Evolutionary conservation across 306 rosid genomes (phyloP), one percentile per base, ranked within the genome.

Genomic region (Rosa rugosa): DNA sequence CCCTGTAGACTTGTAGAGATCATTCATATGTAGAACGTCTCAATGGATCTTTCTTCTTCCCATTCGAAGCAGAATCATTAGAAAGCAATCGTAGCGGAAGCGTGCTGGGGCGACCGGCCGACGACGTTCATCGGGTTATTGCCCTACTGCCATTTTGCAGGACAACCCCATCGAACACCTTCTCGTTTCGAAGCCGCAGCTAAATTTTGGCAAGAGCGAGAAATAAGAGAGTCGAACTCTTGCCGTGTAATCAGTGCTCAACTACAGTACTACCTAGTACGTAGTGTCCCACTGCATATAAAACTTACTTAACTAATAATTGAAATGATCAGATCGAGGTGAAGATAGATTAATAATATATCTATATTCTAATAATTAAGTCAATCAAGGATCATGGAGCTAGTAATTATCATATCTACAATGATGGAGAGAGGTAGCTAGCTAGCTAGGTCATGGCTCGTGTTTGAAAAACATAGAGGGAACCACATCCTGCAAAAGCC

Each of bases 381-480:
- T 64, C 65, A 53, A 42, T 51, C 63, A 34, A 36, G 65, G 76
- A 72, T 51, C 51, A 56, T 73, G 67, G n/a, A 73, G 44, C 25
- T n/a, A 40, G 11, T 74, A 23, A 31, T 45, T 63, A 46, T 63
- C 71, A 12, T 75, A 75, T 63, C n/a, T 63, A 75, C 71, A 68
- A n/a, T n/a, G 51, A 69, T 36, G n/a, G 36, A n/a, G 49, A 44
- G 38, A 5, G 14, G 20, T 27, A 11, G 27, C n/a, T 27, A 31
- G 18, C 5, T 25, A 71, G 31, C 10, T 36, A 73, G 49, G 36
- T 86, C 79, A 76, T 71, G 90, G 92, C 75, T 87, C 80, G 72
- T 90, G 91, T 80, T 85, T 86, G 77, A 88, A 80, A 88, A 93
- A 89, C 85, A 89, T 86, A 41, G 97, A 85, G 71, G 96, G 91